These are phyloP conservation scores for Paraurostyla sp. DNA, from an alignment of 73 alveolate species.

Conservation along the genomic window DNA sequence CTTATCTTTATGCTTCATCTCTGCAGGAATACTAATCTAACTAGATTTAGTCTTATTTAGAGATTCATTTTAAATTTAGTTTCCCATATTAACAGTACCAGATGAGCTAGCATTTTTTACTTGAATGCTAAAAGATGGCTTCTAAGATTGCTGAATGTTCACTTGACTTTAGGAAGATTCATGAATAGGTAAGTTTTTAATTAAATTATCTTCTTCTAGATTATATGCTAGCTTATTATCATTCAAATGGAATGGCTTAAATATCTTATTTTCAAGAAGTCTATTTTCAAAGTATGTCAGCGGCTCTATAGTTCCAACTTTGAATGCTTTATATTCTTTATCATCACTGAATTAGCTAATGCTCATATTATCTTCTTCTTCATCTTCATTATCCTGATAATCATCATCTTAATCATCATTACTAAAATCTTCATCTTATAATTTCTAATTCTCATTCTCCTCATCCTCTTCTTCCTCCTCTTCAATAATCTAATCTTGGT, in stretches of 20 bases:
- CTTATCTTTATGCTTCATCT: slow-evolving; percentile 51
- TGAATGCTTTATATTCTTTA: not conserved
- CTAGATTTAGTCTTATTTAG: slow-evolving; percentile 42
- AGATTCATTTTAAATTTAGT: not conserved
- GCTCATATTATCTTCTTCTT: slow-evolving; percentile 55
- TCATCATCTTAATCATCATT: not conserved
- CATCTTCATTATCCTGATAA: slow-evolving; percentile 23
- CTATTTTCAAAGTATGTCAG: slow-evolving; percentile 37
- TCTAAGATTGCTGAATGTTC: not conserved
- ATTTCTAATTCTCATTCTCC: not conserved
- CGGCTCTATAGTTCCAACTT: not conserved
- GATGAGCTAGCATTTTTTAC: not conserved
- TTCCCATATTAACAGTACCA: not conserved
- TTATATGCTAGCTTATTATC: not conserved
- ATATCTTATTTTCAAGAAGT: not conserved
- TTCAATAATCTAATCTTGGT: slow-evolving; percentile 21
- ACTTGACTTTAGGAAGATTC: not conserved
- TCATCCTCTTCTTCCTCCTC: slow-evolving; percentile 34
- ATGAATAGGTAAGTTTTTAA: too few species aligned
- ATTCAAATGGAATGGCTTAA: not conserved
- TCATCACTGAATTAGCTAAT: slow-evolving; percentile 53
- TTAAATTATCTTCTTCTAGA: not conserved
- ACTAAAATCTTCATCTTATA: not conserved
- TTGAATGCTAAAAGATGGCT: not conserved
- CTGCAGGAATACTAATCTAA: slow-evolving; percentile 49